Evolutionary conservation across 2,329 filamentous ascomycete species (phyloP), one percentile per base, ranked within the genome.

Genomic region (Aspergillus oerlinghausenensis): DNA sequence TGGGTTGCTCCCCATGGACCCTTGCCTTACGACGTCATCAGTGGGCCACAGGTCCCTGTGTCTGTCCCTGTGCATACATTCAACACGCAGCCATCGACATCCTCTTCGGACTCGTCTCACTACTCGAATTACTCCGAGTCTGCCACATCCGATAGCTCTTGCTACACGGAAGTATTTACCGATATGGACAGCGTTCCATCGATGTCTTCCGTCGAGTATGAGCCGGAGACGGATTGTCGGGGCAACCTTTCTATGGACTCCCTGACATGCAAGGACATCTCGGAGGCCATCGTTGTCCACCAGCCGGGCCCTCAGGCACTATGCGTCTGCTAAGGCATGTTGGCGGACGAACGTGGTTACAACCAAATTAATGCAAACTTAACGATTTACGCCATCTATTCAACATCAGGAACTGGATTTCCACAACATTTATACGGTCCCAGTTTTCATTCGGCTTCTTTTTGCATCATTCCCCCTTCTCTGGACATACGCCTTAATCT

Each of bases 41-140:
- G 70, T 47, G 67, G 69, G 57, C 70, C 73, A 45, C 68, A 68
- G 59, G 68, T 73, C 38, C 72, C 72, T 35, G 69, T 71, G 51
- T 67, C 69, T 10, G 65, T 70, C 10, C 70, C 72, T 23, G 66
- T 73, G 55, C 69, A 71, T 40, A 62, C 67, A 50, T 63, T 71
- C 54, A 65, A 71, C 61, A 65, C 69, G 25, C 69, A 75, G 43
- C 66, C 70, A 14, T 76, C 74, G 11, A 68, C 63, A 49, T 73
- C 73, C 19, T 72, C 70, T 3, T 71, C 69, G 40, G 69, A 67
- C 43, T 72, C 70, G 1, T 70, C 69, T 23, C 62, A 71, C 42
- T 73, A 71, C 59, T 72, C 70, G 19, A 68, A 67, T 51, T 75
- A 73, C 52, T 73, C 73, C 51, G 68, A 71, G 55, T 73, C 73